phyloP scores from a whole-genome alignment of 2,329 filamentous ascomycete genomes.

The Coniochaeta hoffmannii region DNA sequence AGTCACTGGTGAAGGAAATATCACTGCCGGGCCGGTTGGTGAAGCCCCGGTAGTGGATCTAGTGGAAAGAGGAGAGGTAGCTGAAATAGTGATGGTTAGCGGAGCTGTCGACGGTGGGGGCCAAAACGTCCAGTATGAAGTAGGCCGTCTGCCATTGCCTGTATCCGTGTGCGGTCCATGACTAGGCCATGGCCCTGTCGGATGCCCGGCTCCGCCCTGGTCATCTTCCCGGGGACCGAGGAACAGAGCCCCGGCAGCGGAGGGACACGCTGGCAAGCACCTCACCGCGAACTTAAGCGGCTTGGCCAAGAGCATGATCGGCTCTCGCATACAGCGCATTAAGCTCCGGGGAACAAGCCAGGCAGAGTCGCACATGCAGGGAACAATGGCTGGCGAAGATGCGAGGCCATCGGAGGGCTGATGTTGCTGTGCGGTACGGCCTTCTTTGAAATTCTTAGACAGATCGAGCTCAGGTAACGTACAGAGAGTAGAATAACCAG shows the following conservation, averaged over 20 bases:
- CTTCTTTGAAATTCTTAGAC: neutral
- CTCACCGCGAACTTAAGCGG: slow-evolving; percentile 10
- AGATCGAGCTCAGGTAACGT: neutral
- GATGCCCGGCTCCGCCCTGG: neutral
- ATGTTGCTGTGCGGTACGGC: neutral
- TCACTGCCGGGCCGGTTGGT: neutral
- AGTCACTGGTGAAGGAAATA: neutral
- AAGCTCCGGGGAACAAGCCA: neutral
- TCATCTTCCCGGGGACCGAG: slow-evolving; percentile 3
- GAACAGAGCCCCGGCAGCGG: slow-evolving; percentile 5
- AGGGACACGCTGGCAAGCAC: slow-evolving; percentile 5
- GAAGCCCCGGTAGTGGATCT: neutral
- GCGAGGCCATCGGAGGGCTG: neutral
- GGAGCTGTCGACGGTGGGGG: neutral
- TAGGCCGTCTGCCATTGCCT: neutral
- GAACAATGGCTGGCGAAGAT: neutral
- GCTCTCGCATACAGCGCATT: neutral
- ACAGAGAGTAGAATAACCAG: slow-evolving; percentile 1
- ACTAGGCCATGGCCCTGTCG: neutral
- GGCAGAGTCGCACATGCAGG: neutral
- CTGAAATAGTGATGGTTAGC: neutral
- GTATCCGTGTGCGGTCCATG: neutral
- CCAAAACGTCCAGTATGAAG: slow-evolving; percentile 1
- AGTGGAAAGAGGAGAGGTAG: neutral
- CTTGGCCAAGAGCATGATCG: slow-evolving; percentile 10